These are phyloP conservation scores for Blastomyces gilchristii DNA, from an alignment of 2,329 filamentous ascomycete species.

Conservation along the genomic window DNA sequence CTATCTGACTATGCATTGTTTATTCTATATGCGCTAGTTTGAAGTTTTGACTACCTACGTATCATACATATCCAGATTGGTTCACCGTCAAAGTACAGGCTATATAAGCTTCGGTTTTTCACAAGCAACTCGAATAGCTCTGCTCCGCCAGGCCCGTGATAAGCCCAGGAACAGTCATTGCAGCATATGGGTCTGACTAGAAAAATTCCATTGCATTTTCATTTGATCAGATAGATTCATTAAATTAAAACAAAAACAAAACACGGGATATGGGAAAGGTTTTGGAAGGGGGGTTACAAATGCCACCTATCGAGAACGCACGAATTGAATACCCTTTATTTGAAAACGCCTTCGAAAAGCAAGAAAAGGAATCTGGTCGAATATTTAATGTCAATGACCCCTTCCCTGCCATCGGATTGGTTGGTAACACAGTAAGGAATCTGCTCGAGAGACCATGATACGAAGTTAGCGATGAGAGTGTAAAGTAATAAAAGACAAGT, in stretches of 20 bases:
- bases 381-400: neutral
- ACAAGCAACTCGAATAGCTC: neutral
- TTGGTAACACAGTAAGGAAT: slow-evolving; percentile 4
- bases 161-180: neutral
- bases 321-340: slow-evolving; percentile 1
- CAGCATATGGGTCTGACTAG: neutral
- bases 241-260: neutral
- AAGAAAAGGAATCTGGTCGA: neutral
- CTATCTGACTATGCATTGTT: neutral
- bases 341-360: neutral
- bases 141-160: neutral
- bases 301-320: slow-evolving; percentile 3
- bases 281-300: neutral
- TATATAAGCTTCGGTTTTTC: too few relatives aligned
- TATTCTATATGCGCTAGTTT: neutral
- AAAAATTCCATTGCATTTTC: neutral
- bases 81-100: too few relatives aligned
- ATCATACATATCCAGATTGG: neutral
- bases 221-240: slow-evolving; percentile 4
- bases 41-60: neutral
- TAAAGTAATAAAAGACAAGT: neutral
- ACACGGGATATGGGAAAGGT: neutral
- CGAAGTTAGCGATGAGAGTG: slow-evolving; percentile 7
- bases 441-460: slow-evolving; percentile 2
- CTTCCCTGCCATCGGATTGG: neutral